These are phyloP conservation scores for Metschnikowia baotianmanensis DNA, from an alignment of 805 yeast genomes.

Conservation along the genomic window DNA sequence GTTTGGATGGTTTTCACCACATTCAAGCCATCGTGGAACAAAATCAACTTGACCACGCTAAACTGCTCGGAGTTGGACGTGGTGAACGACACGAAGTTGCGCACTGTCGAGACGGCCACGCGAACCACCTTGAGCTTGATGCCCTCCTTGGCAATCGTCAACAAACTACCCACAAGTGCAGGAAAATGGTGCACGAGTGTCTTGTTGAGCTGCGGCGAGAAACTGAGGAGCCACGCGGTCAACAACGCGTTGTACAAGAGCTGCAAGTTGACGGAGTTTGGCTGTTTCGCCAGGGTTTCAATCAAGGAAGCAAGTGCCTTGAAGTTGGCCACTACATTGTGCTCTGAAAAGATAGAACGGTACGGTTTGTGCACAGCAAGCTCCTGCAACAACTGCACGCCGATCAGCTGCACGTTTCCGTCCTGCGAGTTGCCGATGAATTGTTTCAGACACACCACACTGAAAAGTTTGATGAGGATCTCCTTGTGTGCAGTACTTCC, in stretches of 20 bases:
- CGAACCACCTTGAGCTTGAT: constrained; percentile 91
- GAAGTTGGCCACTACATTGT: constrained; percentile 34
- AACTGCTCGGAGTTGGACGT: constrained; percentile 33
- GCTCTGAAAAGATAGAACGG: constrained; percentile 47
- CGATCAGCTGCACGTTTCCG: constrained; percentile 54
- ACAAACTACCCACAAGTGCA: constrained; percentile 51
- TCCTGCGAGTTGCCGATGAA: constrained; percentile 33
- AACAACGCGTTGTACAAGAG: constrained; percentile 78
- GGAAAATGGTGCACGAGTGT: constrained; percentile 51
- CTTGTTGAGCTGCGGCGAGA: constrained; percentile 52
- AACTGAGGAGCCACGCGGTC: constrained; percentile 81
- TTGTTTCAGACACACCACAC: constrained; percentile 29
- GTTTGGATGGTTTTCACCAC: constrained; percentile 68
- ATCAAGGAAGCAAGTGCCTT: constrained; percentile 32
- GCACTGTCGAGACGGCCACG: constrained; percentile 70
- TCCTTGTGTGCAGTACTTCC: constrained; percentile 33
- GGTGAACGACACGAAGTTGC: constrained; percentile 50
- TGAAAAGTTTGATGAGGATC: constrained; percentile 38
- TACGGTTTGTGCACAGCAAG: constrained; percentile 53
- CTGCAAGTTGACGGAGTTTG: constrained; percentile 59
- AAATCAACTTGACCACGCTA: constrained; percentile 60
- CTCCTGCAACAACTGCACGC: constrained; percentile 62
- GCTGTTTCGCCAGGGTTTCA: constrained; percentile 29
- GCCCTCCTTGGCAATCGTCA: constrained; percentile 66
- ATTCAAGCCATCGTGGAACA: constrained; percentile 73